Evolutionary conservation across 768 basidiomycete species (phyloP).

Genomic region (Leccinum variicolor): DNA sequence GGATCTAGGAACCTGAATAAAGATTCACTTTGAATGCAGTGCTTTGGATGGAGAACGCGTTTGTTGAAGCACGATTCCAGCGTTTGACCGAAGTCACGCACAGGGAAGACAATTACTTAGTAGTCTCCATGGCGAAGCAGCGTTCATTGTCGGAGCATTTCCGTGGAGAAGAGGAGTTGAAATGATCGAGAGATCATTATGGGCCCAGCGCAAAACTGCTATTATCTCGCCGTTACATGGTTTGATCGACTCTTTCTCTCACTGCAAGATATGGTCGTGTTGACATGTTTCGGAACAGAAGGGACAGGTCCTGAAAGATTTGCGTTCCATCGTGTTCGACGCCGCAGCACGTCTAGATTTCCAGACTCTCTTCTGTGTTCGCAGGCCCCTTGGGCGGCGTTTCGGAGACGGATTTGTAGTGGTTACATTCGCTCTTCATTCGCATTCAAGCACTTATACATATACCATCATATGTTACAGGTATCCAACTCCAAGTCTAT

Average conservation of each 20-base stretch:
- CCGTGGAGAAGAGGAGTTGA: slow-evolving; percentile 71
- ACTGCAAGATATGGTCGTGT: neutral
- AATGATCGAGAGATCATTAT: slow-evolving; percentile 74
- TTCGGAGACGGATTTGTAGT: slow-evolving; percentile 71
- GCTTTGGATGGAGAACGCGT: slow-evolving; percentile 70
- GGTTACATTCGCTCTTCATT: slow-evolving; percentile 7
- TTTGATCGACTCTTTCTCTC: slow-evolving; percentile 23
- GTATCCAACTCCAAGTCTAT: slow-evolving; percentile 50
- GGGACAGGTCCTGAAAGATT: slow-evolving; percentile 83
- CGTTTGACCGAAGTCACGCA: slow-evolving; percentile 64
- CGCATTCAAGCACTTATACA: slow-evolving; percentile 3
- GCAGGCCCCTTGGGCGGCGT: slow-evolving; percentile 78
- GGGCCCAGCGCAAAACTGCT: slow-evolving; percentile 63
- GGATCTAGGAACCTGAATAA: slow-evolving; percentile 13
- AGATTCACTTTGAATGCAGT: slow-evolving; percentile 10
- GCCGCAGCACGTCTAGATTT: slow-evolving; percentile 54
- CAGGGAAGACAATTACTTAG: slow-evolving; percentile 33
- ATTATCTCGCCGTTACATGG: slow-evolving; percentile 80
- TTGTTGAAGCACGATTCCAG: slow-evolving; percentile 81
- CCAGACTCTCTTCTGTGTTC: slow-evolving; percentile 60
- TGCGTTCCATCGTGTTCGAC: slow-evolving; percentile 52
- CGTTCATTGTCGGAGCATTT: slow-evolving; percentile 54
- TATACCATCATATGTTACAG: no score
- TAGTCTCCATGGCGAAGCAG: slow-evolving; percentile 31
- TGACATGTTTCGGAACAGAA: slow-evolving; percentile 43